These are phyloP conservation scores for Zarea fungicola DNA, from an alignment of 2,329 filamentous ascomycete genomes.

Conservation along the genomic window DNA sequence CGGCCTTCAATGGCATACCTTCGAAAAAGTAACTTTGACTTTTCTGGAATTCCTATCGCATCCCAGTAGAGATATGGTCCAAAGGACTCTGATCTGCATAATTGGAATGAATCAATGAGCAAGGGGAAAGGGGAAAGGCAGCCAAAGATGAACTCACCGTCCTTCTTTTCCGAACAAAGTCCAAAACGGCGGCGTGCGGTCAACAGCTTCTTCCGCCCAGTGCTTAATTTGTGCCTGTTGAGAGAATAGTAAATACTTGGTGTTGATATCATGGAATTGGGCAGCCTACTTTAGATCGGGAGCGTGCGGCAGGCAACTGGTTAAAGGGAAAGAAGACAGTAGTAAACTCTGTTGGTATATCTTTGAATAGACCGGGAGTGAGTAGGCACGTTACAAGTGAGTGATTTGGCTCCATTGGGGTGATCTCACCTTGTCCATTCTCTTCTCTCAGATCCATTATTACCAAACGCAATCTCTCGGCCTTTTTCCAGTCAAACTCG, in stretches of 20 bases:
- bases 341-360: neutral
- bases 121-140: too few relatives aligned
- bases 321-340: constrained; percentile 8
- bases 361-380: too few relatives aligned
- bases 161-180: constrained; percentile 39
- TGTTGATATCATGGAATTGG: too few relatives aligned
- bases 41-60: constrained; percentile 38
- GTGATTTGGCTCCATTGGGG: too few relatives aligned
- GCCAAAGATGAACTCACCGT: constrained; percentile 24
- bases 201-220: constrained; percentile 59
- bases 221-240: constrained; percentile 27
- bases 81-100: constrained; percentile 44
- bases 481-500: constrained; percentile 50
- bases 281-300: neutral
- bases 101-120: too few relatives aligned
- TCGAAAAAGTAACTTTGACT: constrained; percentile 49
- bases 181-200: constrained; percentile 44
- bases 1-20: constrained; percentile 33
- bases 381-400: too few relatives aligned
- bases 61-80: constrained; percentile 41
- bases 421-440: constrained; percentile 50
- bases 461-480: constrained; percentile 44
- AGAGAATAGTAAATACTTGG: neutral
- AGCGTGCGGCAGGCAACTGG: neutral
- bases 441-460: constrained; percentile 48